Conservation (phyloP, 1,139 yeast species). For the Diutina ranongensis region DNA sequence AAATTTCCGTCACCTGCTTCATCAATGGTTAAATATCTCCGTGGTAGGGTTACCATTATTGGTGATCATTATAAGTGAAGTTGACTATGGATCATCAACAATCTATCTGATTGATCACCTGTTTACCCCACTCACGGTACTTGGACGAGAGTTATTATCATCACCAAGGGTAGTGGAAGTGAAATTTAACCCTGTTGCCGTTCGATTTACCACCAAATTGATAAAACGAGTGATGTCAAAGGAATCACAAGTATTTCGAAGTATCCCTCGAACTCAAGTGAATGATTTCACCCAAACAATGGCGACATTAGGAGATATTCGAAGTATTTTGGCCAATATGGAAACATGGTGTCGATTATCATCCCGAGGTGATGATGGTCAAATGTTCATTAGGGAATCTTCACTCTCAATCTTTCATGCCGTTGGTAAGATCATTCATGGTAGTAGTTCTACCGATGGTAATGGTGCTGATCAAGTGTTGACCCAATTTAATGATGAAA, state of each 20-base stretch:
- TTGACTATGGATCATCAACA: not conserved
- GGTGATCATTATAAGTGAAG: not conserved
- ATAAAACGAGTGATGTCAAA: not conserved
- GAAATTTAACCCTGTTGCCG: slow-evolving; percentile 3
- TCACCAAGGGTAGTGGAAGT: not conserved
- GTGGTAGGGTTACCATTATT: not conserved
- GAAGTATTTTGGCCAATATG: slow-evolving; percentile 3
- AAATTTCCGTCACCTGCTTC: not conserved
- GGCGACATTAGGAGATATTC: not conserved
- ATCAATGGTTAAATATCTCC: not conserved
- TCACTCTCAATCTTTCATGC: not conserved
- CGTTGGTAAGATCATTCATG: slow-evolving; percentile 1
- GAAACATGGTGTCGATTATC: not conserved
- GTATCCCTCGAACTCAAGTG: not conserved
- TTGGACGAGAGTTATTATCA: not conserved
- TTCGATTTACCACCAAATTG: not conserved
- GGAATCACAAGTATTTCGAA: not conserved
- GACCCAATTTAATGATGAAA: not conserved
- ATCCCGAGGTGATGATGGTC: not conserved
- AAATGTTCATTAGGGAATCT: not conserved
- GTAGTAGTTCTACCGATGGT: not conserved
- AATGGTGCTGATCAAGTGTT: not conserved
- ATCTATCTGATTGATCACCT: not conserved
- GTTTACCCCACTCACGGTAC: not conserved
- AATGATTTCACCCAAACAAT: not conserved